Evolutionary conservation across 2,329 filamentous ascomycete species (phyloP).

Genomic region (Aspergillus pseudoglaucus): DNA sequence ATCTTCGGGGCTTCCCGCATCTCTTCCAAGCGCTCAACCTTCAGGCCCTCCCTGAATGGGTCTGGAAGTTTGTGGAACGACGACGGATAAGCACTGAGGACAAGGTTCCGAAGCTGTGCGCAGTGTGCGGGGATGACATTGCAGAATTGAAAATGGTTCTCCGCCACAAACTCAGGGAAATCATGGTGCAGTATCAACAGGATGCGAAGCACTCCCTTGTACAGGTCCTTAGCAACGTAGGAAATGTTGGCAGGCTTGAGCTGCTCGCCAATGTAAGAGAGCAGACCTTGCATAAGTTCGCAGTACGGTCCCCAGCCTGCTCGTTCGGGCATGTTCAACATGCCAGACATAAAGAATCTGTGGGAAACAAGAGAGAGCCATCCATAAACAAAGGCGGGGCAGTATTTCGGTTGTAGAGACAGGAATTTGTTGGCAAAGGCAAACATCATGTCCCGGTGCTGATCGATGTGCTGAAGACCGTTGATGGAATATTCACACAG

Average conservation of each 20-base stretch:
- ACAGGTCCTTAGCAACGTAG: constrained; percentile 70
- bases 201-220: constrained; percentile 75
- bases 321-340: constrained; percentile 63
- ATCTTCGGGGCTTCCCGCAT: constrained; percentile 62
- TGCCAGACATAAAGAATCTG: constrained; percentile 71
- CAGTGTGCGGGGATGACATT: constrained; percentile 76
- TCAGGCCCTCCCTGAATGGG: constrained; percentile 65
- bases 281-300: constrained; percentile 64
- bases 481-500: constrained; percentile 65
- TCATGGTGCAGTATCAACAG: constrained; percentile 85
- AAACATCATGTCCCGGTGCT: constrained; percentile 64
- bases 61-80: constrained; percentile 66
- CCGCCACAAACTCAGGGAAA: constrained; percentile 85
- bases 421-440: constrained; percentile 65
- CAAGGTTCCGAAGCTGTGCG: constrained; percentile 79
- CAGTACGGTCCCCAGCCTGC: constrained; percentile 71
- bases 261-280: constrained; percentile 70
- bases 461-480: constrained; percentile 52
- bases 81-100: constrained; percentile 72
- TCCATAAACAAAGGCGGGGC: constrained; percentile 75
- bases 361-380: constrained; percentile 83
- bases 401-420: constrained; percentile 66
- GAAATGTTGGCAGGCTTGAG: constrained; percentile 67
- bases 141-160: constrained; percentile 77
- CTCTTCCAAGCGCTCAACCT: constrained; percentile 70